Evolutionary conservation across 1,284 basidiomycete species (phyloP), one percentile per base, ranked within the genome.

Genomic region (Cystobasidiaceae sp.): DNA sequence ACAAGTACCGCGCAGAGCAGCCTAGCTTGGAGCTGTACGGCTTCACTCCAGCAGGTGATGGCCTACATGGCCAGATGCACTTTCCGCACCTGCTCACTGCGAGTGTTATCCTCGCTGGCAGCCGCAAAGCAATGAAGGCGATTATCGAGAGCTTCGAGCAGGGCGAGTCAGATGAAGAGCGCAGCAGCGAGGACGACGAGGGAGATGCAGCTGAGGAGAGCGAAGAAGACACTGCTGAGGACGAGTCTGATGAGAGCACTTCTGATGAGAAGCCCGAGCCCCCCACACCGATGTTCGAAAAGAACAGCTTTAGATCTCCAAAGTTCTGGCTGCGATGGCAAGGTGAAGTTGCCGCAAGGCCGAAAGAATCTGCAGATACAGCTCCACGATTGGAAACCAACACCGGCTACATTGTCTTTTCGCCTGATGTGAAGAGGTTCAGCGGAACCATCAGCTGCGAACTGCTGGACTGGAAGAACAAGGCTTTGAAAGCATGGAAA

Each of bases 301-400:
- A 57, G 41, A 57, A 57, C 54, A 43, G 37, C 37, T 57, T 57
- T 32, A 33, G 54, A 4, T 57, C 54, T 13, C 54, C 54, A 13
- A 57, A 57, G 25, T 57, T 57, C 28, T 57, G 54, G 54, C 39
- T 57, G 13, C 33, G 54, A 3, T 57, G 54, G 54, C 54, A 57
- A 30, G 54, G n/a, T 5, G 23, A 19, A 5, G 25, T 57, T 4
- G 4, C 17, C 7, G 19, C 33, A n/a, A 11, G 28, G 25, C 11
- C 30, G 15, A 23, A 15, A n/a, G 21, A 6, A 39, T 13, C n/a
- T 3, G 37, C 34, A 17, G 37, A 21, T 11, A 13, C n/a, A 41
- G 54, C 39, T 19, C 23, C n/a, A n/a, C n/a, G n/a, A n/a, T n/a
- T n/a, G n/a, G n/a, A n/a, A n/a, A n/a, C 23, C 13, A 44, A 57